These are phyloP conservation scores for Heimioporus sp. DNA, from an alignment of 768 basidiomycete species.

Conservation along the genomic window DNA sequence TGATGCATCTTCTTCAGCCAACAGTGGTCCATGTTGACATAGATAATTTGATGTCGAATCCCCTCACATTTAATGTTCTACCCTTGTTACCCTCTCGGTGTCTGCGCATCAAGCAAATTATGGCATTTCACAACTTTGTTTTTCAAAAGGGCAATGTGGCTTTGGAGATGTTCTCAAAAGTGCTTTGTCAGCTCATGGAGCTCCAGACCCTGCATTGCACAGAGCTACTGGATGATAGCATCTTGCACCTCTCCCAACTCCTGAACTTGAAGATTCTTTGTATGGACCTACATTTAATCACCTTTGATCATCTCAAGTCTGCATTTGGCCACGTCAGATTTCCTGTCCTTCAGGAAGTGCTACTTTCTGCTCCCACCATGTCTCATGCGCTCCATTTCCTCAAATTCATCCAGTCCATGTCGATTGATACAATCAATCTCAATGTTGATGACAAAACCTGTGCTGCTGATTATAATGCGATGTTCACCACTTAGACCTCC, in stretches of 20 bases:
- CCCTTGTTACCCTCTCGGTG: slow-evolving; percentile 21
- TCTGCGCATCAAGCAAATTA: slow-evolving; percentile 25
- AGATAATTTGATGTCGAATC: slow-evolving; percentile 27
- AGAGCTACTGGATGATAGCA: slow-evolving; percentile 23
- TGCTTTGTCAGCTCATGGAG: slow-evolving; percentile 21
- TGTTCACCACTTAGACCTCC: slow-evolving; percentile 22
- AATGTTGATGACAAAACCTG: slow-evolving; percentile 30
- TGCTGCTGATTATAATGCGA: slow-evolving; percentile 21
- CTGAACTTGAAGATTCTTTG: slow-evolving; percentile 23
- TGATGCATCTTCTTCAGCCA: slow-evolving; percentile 24
- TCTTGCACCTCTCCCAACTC: slow-evolving; percentile 20
- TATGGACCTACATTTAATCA: slow-evolving; percentile 24
- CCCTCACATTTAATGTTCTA: slow-evolving; percentile 16
- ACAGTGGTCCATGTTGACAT: slow-evolving; percentile 27
- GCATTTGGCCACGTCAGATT: slow-evolving; percentile 11
- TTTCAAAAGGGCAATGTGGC: slow-evolving; percentile 25
- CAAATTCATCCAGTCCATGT: slow-evolving; percentile 25
- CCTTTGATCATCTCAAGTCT: slow-evolving; percentile 20
- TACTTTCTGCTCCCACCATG: slow-evolving; percentile 24
- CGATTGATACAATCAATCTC: slow-evolving; percentile 32
- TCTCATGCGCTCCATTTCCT: slow-evolving; percentile 21
- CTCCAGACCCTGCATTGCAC: slow-evolving; percentile 26
- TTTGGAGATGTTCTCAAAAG: slow-evolving; percentile 21
- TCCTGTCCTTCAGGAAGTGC: slow-evolving; percentile 21
- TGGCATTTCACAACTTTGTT: slow-evolving; percentile 29